Evolutionary conservation across 345 rosid species (phyloP), one percentile per base, ranked within the genome.

Genomic region (Populus nigra): DNA sequence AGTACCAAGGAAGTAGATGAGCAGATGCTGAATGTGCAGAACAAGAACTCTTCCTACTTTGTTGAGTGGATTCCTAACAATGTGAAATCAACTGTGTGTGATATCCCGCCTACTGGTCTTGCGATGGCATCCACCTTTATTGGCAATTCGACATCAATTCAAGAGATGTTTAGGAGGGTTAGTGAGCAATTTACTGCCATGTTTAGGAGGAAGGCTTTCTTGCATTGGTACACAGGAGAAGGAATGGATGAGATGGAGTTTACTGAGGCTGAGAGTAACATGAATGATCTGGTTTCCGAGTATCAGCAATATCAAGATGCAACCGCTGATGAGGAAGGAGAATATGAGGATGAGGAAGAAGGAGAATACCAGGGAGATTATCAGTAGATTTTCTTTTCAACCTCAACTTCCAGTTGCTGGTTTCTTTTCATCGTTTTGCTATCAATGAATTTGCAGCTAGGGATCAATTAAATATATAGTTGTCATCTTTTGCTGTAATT

Each of bases 241-340:
- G 82, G 82, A 3, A 79, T 79, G 82, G 82, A 79, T 62, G 82
- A 79, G 61, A 79, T 79, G 82, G 82, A 79, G 36, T 79, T 79
- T 65, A 79, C 82, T 4, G 82, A 79, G 63, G 83, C 83, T 8
- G 83, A 80, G 45, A 80, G 83, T 33, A 80, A 80, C 62, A 80
- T 80, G 83, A 80, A 80, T 7, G 83, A 80, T 76, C 65, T 80
- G 65, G 83, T 80, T 41, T 80, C 83, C 0, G 83, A 80, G 68
- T 80, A 80, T 65, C 83, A 80, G 68, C 83, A 80, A 9, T 80
- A 80, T 18, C 83, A 80, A 33, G 83, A 80, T 80, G 83, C 83
- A 38, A 80, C 83, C 1, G 83, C 79, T 4, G 83, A 80, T 7
- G 83, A 80, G 33, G 83, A 80, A 39, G 83, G 69, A 5, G 71